These are phyloP conservation scores for Mallotus nudiflorus DNA, from an alignment of 345 rosid species.

Conservation along the genomic window DNA sequence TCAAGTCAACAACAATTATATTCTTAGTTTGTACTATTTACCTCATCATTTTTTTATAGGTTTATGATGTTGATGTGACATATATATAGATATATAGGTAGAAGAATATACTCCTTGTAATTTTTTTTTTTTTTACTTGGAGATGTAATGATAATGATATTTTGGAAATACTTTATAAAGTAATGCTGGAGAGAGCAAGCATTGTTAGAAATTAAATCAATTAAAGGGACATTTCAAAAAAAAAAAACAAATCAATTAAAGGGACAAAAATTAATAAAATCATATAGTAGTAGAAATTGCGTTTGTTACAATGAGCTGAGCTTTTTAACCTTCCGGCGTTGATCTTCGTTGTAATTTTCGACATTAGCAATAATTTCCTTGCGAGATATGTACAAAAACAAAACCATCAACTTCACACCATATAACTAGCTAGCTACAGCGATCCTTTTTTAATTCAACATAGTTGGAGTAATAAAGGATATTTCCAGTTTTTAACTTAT, in stretches of 20 bases:
- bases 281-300: not conserved
- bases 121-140: not conserved
- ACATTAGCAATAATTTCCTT: no score
- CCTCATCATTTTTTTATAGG: not conserved
- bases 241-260: slow-evolving; percentile 21
- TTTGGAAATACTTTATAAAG: not conserved
- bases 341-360: slow-evolving; percentile 9
- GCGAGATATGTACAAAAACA: no score
- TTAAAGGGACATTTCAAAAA: no score
- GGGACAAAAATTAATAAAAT: slow-evolving; percentile 4
- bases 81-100: no score
- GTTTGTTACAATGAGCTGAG: not conserved
- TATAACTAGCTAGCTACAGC: no score
- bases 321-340: not conserved
- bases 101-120: not conserved
- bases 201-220: no score
- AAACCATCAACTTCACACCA: slow-evolving; percentile 1
- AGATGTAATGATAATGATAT: not conserved
- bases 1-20: not conserved
- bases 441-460: no score
- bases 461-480: no score
- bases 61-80: not conserved
- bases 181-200: slow-evolving; percentile 2
- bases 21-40: not conserved
- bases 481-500: no score